Conservation (phyloP, 1,284 basidiomycete genomes). For the Puccinia coronata region DNA sequence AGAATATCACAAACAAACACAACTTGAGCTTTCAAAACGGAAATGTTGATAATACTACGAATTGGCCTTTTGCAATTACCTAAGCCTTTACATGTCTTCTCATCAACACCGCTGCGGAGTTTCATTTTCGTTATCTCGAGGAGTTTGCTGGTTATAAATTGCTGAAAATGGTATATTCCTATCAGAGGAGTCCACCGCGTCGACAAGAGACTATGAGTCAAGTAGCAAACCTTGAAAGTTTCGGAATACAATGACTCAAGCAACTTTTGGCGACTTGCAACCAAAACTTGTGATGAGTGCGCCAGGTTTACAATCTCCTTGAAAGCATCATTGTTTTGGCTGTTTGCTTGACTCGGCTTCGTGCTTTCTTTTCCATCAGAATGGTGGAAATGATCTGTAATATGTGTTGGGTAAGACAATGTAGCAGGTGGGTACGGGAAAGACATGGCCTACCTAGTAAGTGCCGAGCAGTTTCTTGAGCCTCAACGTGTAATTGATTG, state of each 20-base stretch:
- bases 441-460: background rate
- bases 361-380: background rate
- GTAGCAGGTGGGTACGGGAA: too few species aligned
- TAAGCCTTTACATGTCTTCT: constrained; percentile 31
- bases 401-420: background rate
- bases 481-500: constrained; percentile 16
- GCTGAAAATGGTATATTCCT: background rate
- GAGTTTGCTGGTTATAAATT: constrained; percentile 41
- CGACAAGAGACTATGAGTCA: background rate
- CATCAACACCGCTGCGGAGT: constrained; percentile 28
- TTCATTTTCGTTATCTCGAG: constrained; percentile 34
- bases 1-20: background rate
- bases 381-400: constrained; percentile 1
- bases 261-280: constrained; percentile 18
- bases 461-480: constrained; percentile 6
- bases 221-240: constrained; percentile 36
- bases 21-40: background rate
- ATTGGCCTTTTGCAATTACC: background rate
- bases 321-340: background rate
- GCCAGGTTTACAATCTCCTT: constrained; percentile 1
- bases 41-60: background rate
- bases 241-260: constrained; percentile 38
- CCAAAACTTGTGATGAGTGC: constrained; percentile 11
- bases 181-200: background rate
- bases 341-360: background rate